phyloP scores from a whole-genome alignment of 352 stramenopile genomes.

The Globisporangium heterothallicum region DNA sequence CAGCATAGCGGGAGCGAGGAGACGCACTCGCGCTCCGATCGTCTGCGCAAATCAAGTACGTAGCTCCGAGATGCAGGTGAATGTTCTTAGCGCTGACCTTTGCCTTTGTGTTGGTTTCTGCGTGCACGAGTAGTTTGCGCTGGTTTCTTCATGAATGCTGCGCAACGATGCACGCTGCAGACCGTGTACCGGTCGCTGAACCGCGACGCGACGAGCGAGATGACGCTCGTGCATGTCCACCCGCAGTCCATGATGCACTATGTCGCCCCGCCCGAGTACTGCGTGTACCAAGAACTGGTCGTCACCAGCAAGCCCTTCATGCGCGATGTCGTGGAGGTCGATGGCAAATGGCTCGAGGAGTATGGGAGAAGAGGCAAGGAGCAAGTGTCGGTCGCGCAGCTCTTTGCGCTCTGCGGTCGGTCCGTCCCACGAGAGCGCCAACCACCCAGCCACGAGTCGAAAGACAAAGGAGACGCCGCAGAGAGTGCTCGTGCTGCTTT shows the following conservation, averaged over 20 bases:
- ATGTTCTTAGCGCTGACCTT: constrained; percentile 1
- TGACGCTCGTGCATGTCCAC: constrained; percentile 63
- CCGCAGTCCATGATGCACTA: constrained; percentile 52
- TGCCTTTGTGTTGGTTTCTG: neutral
- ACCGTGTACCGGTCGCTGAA: constrained; percentile 46
- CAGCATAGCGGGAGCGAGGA: neutral
- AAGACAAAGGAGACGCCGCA: neutral
- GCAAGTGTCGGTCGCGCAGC: constrained; percentile 19
- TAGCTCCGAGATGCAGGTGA: no score
- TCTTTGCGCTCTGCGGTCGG: constrained; percentile 51
- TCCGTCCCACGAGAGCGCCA: constrained; percentile 9
- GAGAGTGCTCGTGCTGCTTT: neutral
- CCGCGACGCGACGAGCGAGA: constrained; percentile 12
- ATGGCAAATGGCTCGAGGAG: constrained; percentile 43
- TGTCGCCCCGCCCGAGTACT: constrained; percentile 39
- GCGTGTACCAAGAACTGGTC: constrained; percentile 72
- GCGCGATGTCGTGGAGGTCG: constrained; percentile 44
- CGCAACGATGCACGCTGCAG: constrained; percentile 50
- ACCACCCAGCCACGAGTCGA: neutral
- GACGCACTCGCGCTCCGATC: constrained; percentile 19
- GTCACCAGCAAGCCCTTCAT: constrained; percentile 69
- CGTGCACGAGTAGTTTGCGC: constrained; percentile 29
- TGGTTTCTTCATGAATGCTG: constrained; percentile 66
- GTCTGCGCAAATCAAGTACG: constrained; percentile 26
- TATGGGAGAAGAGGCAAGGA: constrained; percentile 32